phyloP scores from a whole-genome alignment of 148 eudicot species.

The Spergularia bocconei region DNA sequence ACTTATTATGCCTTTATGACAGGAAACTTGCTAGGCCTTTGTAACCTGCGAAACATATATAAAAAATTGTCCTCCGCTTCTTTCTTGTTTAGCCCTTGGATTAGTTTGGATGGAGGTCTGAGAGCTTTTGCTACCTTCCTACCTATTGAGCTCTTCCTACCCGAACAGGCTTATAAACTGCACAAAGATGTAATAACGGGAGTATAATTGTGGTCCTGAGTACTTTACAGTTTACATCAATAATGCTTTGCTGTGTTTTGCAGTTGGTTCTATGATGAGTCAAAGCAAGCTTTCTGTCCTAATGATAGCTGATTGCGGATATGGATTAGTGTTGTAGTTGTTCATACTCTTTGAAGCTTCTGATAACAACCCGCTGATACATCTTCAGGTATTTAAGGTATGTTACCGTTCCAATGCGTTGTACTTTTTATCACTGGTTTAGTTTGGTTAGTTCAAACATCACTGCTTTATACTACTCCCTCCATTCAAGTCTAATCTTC shows the following conservation, averaged over 20 bases:
- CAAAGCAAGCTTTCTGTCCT: slow-evolving; percentile 73
- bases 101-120: no score
- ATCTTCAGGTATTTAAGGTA: slow-evolving; percentile 22
- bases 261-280: slow-evolving; percentile 88
- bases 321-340: slow-evolving; percentile 22
- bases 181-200: not conserved
- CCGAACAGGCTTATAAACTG: not conserved
- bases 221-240: not conserved
- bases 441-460: no score
- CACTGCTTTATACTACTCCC: no score
- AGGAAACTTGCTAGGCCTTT: no score
- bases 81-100: not conserved
- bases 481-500: no score
- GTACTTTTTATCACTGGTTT: not conserved
- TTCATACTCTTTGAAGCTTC: slow-evolving; percentile 18
- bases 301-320: slow-evolving; percentile 44
- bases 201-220: not conserved
- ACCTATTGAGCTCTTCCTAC: no score
- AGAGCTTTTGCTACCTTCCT: no score
- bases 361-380: slow-evolving; percentile 16
- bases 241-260: slow-evolving; percentile 27
- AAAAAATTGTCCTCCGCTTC: no score
- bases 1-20: not conserved
- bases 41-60: no score
- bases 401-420: not conserved